These are phyloP conservation scores for Lentinula raphanica DNA, from an alignment of 768 basidiomycete genomes.

Conservation along the genomic window DNA sequence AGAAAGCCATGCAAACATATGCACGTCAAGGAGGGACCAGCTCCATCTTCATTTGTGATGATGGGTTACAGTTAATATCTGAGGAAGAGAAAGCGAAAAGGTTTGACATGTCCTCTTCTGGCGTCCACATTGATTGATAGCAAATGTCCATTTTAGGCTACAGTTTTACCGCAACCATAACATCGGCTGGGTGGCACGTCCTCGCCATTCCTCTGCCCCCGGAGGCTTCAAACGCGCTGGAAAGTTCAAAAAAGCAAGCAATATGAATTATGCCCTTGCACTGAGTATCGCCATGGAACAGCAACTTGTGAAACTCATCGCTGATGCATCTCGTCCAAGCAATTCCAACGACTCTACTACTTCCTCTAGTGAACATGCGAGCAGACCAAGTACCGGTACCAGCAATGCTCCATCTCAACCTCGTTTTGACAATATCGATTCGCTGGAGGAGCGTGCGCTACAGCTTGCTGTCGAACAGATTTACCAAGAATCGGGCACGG, in stretches of 20 bases:
- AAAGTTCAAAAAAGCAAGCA: conserved; percentile 83
- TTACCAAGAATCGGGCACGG: conserved; percentile 45
- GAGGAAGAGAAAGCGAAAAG: conserved; percentile 61
- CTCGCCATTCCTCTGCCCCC: conserved; percentile 59
- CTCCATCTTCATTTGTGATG: conserved; percentile 78
- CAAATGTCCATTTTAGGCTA: conserved; percentile 13
- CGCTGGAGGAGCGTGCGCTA: conserved; percentile 68
- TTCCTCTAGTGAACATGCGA: conserved; percentile 25
- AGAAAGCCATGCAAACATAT: conserved; percentile 84
- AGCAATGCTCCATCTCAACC: not conserved
- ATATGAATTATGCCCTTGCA: conserved; percentile 75
- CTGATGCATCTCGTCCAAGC: conserved; percentile 2
- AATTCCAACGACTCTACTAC: not conserved
- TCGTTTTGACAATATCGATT: conserved; percentile 32
- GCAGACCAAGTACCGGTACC: conserved; percentile 23
- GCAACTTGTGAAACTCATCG: conserved; percentile 40
- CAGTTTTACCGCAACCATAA: conserved; percentile 79
- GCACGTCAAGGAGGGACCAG: conserved; percentile 81
- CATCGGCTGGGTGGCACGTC: conserved; percentile 70
- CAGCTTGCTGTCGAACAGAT: conserved; percentile 70
- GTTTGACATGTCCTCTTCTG: not conserved
- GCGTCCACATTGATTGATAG: not conserved
- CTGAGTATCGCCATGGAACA: conserved; percentile 60
- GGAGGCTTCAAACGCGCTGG: conserved; percentile 92
- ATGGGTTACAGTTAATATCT: conserved; percentile 68